A percentile compares a stretch with the other conserved stretches of the same genome.
Evolutionary conservation across 2,329 filamentous ascomycete species (phyloP).

Genomic region (Pezicula neosporulosa): DNA sequence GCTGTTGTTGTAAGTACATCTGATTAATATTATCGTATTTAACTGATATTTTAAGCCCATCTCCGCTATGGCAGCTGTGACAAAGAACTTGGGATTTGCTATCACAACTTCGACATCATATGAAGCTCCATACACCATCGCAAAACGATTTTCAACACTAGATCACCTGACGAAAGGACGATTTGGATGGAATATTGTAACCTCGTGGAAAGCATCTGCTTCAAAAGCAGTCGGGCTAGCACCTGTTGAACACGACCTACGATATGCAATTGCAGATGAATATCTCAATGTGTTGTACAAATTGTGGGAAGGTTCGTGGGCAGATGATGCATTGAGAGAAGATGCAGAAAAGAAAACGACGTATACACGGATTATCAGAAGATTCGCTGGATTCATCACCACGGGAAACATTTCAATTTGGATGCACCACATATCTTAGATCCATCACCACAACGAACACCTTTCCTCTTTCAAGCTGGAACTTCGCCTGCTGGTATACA

Average conservation of each 20-base stretch:
- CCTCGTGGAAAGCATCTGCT: slow-evolving; percentile 58
- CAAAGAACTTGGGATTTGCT: slow-evolving; percentile 61
- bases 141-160: slow-evolving; percentile 60
- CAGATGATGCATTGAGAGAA: slow-evolving; percentile 53
- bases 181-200: slow-evolving; percentile 64
- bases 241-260: slow-evolving; percentile 59
- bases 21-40: background rate
- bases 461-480: slow-evolving; percentile 67
- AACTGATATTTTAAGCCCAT: slow-evolving; percentile 41
- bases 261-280: slow-evolving; percentile 61
- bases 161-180: slow-evolving; percentile 64
- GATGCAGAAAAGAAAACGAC: background rate
- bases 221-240: slow-evolving; percentile 59
- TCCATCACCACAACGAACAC: slow-evolving; percentile 64
- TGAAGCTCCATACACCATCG: slow-evolving; percentile 65
- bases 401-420: slow-evolving; percentile 59
- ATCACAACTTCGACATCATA: slow-evolving; percentile 56
- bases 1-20: slow-evolving; percentile 51
- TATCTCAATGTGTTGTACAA: slow-evolving; percentile 65
- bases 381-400: slow-evolving; percentile 61
- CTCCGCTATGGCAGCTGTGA: slow-evolving; percentile 65
- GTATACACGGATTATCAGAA: background rate
- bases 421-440: slow-evolving; percentile 63
- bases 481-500: slow-evolving; percentile 51
- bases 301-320: slow-evolving; percentile 65